These are phyloP conservation scores for Ajuga reptans DNA, from an alignment of 305 asterid genomes.

Conservation along the genomic window DNA sequence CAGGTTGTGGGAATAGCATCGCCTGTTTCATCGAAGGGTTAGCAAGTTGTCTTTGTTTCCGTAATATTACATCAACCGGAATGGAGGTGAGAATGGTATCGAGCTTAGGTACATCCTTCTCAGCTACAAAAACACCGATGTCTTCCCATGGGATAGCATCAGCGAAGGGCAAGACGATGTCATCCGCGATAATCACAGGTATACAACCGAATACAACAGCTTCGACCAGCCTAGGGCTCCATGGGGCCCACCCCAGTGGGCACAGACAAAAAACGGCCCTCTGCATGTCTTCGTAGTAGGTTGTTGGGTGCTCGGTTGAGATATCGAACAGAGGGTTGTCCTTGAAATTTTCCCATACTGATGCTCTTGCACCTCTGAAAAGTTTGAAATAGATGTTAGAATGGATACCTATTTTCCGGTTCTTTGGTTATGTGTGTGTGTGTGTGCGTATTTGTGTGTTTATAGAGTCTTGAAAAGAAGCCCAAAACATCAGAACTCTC, in stretches of 20 bases:
- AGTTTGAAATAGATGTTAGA: neutral
- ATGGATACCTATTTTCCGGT: too few relatives aligned
- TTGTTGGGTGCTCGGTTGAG: conserved; percentile 54
- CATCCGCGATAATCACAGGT: conserved; percentile 62
- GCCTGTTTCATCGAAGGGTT: conserved; percentile 63
- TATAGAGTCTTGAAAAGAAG: too few relatives aligned
- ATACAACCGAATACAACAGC: conserved; percentile 57
- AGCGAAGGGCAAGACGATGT: conserved; percentile 54
- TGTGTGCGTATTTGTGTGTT: too few relatives aligned
- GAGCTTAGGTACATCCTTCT: conserved; percentile 48
- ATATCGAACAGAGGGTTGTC: conserved; percentile 55
- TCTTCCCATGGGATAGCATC: conserved; percentile 72
- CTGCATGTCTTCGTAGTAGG: conserved; percentile 63
- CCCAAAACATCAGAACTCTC: too few relatives aligned
- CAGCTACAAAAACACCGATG: conserved; percentile 54
- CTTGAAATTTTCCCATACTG: conserved; percentile 62
- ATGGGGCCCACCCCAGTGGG: conserved; percentile 67
- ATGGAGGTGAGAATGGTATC: conserved; percentile 51
- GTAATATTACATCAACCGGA: conserved; percentile 43
- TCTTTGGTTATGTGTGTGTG: too few relatives aligned
- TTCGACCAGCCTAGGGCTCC: conserved; percentile 60
- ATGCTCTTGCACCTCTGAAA: conserved; percentile 55
- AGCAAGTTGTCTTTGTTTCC: conserved; percentile 49
- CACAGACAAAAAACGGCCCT: conserved; percentile 54
- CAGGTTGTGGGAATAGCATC: conserved; percentile 51